phyloP scores from a whole-genome alignment of 2,329 filamentous ascomycete genomes.

The Trichophyton mentagrophytes region DNA sequence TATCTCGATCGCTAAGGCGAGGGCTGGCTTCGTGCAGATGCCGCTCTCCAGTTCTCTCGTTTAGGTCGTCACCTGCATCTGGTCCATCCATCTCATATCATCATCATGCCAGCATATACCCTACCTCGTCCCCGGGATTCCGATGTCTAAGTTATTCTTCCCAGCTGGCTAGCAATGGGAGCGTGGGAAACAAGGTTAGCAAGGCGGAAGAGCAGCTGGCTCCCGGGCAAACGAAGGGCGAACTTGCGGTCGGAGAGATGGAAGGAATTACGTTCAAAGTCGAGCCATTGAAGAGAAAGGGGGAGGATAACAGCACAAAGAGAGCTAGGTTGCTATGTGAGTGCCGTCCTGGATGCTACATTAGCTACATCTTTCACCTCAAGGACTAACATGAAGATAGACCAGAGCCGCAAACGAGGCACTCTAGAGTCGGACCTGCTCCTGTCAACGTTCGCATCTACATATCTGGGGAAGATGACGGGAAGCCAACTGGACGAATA shows the following conservation, averaged over 20 bases:
- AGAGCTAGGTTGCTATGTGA: slow-evolving; percentile 65
- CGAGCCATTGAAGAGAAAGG: slow-evolving; percentile 72
- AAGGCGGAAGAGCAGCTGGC: not conserved
- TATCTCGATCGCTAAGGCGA: slow-evolving; percentile 3
- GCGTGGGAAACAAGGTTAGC: not conserved
- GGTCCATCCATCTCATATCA: not conserved
- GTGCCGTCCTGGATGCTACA: slow-evolving; percentile 14
- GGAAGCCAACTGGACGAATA: slow-evolving; percentile 64
- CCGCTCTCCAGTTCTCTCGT: not conserved
- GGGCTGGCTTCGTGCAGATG: not conserved
- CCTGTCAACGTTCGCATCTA: slow-evolving; percentile 84
- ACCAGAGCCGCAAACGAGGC: slow-evolving; percentile 92
- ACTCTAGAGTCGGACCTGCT: slow-evolving; percentile 93
- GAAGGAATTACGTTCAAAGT: slow-evolving; percentile 76
- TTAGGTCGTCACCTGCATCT: not conserved
- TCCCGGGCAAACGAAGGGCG: slow-evolving; percentile 22
- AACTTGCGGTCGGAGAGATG: slow-evolving; percentile 75
- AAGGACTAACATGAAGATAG: slow-evolving; percentile 36
- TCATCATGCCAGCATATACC: not conserved
- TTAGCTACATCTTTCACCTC: not conserved
- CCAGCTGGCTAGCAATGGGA: not conserved
- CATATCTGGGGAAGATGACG: slow-evolving; percentile 62
- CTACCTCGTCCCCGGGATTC: not conserved
- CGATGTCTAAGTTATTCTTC: not conserved
- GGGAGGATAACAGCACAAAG: slow-evolving; percentile 76